These are phyloP conservation scores for Diaporthe sp. DNA, from an alignment of 2,329 filamentous ascomycete genomes.

Conservation along the genomic window DNA sequence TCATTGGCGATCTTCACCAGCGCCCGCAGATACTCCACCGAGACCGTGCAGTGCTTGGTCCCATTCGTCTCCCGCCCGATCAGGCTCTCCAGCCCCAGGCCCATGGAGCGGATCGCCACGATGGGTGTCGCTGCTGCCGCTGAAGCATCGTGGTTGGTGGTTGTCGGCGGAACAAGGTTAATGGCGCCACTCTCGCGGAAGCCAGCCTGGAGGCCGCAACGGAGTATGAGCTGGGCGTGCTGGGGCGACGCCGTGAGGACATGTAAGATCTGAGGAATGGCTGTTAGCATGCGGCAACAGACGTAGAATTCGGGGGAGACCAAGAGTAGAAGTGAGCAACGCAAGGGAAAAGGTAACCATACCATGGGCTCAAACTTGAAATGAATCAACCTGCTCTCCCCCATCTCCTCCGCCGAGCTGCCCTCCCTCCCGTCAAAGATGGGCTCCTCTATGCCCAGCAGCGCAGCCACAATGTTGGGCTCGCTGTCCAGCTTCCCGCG, in stretches of 20 bases:
- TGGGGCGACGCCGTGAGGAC: conserved; percentile 81
- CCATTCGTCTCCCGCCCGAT: conserved; percentile 72
- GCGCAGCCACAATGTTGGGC: conserved; percentile 43
- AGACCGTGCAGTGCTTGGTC: conserved; percentile 65
- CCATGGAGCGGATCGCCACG: conserved; percentile 88
- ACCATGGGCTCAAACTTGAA: conserved; percentile 98
- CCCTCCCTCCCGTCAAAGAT: conserved; percentile 42
- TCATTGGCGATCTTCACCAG: conserved; percentile 81
- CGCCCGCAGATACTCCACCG: conserved; percentile 75
- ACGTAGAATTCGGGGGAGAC: background rate
- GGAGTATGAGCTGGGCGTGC: conserved; percentile 82
- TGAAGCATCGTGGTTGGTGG: conserved; percentile 43
- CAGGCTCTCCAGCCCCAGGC: conserved; percentile 84
- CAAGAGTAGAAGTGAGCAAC: background rate
- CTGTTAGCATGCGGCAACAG: background rate
- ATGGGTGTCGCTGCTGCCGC: conserved; percentile 70
- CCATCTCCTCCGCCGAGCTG: conserved; percentile 42
- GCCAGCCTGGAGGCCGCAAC: conserved; percentile 83
- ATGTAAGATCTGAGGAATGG: conserved; percentile 80
- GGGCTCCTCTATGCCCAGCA: conserved; percentile 57
- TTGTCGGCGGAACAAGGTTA: conserved; percentile 63
- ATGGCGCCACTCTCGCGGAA: conserved; percentile 93
- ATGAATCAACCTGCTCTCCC: conserved; percentile 72
- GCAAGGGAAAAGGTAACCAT: conserved; percentile 51
- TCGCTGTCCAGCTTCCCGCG: conserved; percentile 43